These are phyloP conservation scores for Trametes gibbosa DNA, from an alignment of 768 basidiomycete species.

Conservation along the genomic window DNA sequence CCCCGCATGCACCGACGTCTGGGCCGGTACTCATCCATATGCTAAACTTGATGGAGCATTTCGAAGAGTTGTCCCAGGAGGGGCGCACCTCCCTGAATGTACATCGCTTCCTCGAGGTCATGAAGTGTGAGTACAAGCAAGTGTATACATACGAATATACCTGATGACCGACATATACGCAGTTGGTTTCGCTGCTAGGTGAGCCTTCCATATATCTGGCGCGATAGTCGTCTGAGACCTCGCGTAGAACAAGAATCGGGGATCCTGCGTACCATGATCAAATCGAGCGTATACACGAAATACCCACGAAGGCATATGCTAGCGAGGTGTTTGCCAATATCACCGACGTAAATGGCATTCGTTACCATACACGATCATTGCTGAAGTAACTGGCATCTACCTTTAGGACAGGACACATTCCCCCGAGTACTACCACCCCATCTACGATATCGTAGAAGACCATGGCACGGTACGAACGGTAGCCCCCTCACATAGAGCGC, in stretches of 20 bases:
- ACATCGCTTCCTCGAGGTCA: conserved; percentile 79
- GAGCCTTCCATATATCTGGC: conserved; percentile 4
- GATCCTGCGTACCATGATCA: conserved; percentile 72
- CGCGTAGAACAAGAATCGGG: conserved; percentile 69
- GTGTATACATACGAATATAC: background rate
- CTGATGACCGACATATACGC: background rate
- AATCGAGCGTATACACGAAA: conserved; percentile 53
- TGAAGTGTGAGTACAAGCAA: conserved; percentile 62
- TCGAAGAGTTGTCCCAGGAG: conserved; percentile 42
- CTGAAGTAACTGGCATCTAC: background rate
- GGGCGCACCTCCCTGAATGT: conserved; percentile 61
- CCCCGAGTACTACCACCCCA: conserved; percentile 80
- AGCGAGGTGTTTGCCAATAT: conserved; percentile 60
- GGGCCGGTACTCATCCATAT: conserved; percentile 90
- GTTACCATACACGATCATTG: background rate
- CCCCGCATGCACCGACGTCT: conserved; percentile 79
- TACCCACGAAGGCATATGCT: conserved; percentile 70
- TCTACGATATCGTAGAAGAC: conserved; percentile 73
- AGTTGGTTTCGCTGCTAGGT: conserved; percentile 69
- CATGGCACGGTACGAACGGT: conserved; percentile 74
- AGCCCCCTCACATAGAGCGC: background rate
- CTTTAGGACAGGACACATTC: conserved; percentile 75
- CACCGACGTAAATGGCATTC: conserved; percentile 73
- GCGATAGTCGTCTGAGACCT: background rate
- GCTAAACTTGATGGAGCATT: conserved; percentile 88